Conservation (phyloP, 129 eudicot species). For the Chrysanthemum makinoi region DNA sequence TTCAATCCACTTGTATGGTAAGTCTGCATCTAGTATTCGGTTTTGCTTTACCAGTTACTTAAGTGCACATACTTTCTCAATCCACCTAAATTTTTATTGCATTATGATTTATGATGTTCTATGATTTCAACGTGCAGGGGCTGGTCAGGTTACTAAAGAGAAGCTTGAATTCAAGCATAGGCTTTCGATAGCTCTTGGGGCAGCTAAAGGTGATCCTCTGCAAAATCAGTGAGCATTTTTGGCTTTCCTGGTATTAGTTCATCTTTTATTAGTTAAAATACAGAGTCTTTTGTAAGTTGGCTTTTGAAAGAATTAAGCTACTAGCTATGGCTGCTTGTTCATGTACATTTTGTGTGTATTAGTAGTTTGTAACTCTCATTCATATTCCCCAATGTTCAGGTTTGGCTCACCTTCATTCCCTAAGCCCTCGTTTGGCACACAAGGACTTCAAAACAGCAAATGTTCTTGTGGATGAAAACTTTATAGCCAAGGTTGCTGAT, state of each 20-base stretch:
- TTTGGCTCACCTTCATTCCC: constrained; percentile 80
- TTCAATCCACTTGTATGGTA: constrained; percentile 92
- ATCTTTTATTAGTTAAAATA: constrained; percentile 39
- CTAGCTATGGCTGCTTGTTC: neutral
- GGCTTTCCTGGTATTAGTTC: constrained; percentile 83
- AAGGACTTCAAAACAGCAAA: constrained; percentile 95
- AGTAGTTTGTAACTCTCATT: constrained; percentile 19
- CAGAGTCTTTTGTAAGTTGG: constrained; percentile 30
- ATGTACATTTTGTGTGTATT: neutral
- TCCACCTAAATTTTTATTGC: neutral
- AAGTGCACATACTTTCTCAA: neutral
- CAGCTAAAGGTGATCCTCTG: constrained; percentile 99
- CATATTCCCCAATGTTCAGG: constrained; percentile 45
- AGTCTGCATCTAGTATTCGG: constrained; percentile 20
- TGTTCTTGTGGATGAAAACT: constrained; percentile 91
- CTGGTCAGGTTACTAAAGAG: constrained; percentile 69
- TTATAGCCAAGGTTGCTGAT: constrained; percentile 93
- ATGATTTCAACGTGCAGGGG: constrained; percentile 50
- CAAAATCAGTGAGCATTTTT: constrained; percentile 98
- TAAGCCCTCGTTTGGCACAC: constrained; percentile 89
- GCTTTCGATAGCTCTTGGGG: constrained; percentile 90
- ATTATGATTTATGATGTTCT: constrained; percentile 4
- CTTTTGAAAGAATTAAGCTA: constrained; percentile 10
- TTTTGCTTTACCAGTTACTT: neutral
- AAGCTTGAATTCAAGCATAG: constrained; percentile 97